Base-by-base conservation (phyloP, 768 basidiomycete species). In the Fomitopsis pulvina region DNA sequence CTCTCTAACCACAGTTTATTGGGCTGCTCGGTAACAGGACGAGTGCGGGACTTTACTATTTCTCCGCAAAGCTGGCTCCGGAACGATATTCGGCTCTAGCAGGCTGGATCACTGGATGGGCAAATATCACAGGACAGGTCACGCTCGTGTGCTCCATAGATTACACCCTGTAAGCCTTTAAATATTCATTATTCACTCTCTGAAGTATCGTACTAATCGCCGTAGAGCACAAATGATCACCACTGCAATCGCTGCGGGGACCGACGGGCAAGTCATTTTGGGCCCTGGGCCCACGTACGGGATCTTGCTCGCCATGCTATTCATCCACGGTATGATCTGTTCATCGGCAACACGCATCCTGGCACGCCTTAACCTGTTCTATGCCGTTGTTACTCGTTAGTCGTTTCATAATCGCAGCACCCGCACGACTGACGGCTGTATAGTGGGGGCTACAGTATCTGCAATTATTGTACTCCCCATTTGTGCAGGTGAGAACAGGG, bases 11-110 rank as follows among this genome's bases (percentile, higher is more conserved):
- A 26, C n/a, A 10, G 28, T 32, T 37, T 5, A 37, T 14, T 16
- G 16, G 16, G 16, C 34, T 7, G n/a, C n/a, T 37, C 14, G 14
- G 4, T n/a, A 21, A 21, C 49, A 87, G 85, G 39, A 87, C 85
- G n/a, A 87, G 85, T 52, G 85, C 85, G 4, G 85, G 85, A 0
- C 67, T 87, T 11, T 87, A 87, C 61, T 87, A 87, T 61, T 87
- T 86, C 66, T 82, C 85, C 4, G 82, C 85, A 0, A 86, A 83
- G 60, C 63, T 87, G 34, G 85, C 85, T 2, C 81, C 83, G 1
- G 70, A 72, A 11, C 71, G 73, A 58, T 78, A 79, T 46, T 72
- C 80, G 2, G 72, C 83, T 2, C 65, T 87, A 41, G 78, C 81
- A 1, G 78, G 81, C 56, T 81, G 79, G 79, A 73, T 81, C 43